Percentiles rank a stretch among this genome's conserved stretches.
Evolutionary conservation across 1,284 basidiomycete genomes (phyloP).

Genomic region (Rhodotorula sp.): DNA sequence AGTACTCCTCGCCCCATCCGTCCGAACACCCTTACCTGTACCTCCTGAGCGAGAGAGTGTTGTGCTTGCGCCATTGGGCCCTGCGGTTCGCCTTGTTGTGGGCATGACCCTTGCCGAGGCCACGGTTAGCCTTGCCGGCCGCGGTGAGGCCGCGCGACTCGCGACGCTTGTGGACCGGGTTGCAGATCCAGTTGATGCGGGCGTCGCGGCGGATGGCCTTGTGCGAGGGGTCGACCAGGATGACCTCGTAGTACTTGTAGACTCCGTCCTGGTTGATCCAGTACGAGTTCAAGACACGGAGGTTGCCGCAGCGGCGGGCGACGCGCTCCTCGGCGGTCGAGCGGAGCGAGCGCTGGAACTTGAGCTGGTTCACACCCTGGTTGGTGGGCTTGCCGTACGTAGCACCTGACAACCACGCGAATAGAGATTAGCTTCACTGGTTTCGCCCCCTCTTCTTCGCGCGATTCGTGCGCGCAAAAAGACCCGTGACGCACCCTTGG

Average conservation of each 20-base stretch:
- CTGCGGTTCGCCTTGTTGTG: slow-evolving; percentile 70
- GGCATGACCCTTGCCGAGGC: slow-evolving; percentile 90
- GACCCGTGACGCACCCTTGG: slow-evolving; percentile 66
- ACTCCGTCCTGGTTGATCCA: slow-evolving; percentile 84
- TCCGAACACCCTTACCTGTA: too few relatives aligned
- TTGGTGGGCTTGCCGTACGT: slow-evolving; percentile 99
- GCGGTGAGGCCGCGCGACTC: slow-evolving; percentile 96
- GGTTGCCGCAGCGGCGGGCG: slow-evolving; percentile 90
- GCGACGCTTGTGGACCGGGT: slow-evolving; percentile 97
- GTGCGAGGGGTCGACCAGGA: slow-evolving; percentile 80
- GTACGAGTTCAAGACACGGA: slow-evolving; percentile 85
- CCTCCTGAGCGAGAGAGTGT: too few relatives aligned
- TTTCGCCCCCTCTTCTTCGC: too few relatives aligned
- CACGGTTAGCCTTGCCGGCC: slow-evolving; percentile 91
- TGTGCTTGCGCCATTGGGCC: slow-evolving; percentile 59
- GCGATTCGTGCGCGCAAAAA: not conserved
- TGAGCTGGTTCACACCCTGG: slow-evolving; percentile 99
- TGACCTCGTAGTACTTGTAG: slow-evolving; percentile 86
- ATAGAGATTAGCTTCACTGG: not conserved
- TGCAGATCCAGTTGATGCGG: slow-evolving; percentile 98
- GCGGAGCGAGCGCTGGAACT: slow-evolving; percentile 91
- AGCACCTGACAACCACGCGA: slow-evolving; percentile 60
- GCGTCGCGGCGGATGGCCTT: slow-evolving; percentile 83
- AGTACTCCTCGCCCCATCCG: too few relatives aligned
- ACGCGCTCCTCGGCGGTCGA: slow-evolving; percentile 98